phyloP scores from a whole-genome alignment of 2,329 filamentous ascomycete species.

The Chlorencoelia australis region DNA sequence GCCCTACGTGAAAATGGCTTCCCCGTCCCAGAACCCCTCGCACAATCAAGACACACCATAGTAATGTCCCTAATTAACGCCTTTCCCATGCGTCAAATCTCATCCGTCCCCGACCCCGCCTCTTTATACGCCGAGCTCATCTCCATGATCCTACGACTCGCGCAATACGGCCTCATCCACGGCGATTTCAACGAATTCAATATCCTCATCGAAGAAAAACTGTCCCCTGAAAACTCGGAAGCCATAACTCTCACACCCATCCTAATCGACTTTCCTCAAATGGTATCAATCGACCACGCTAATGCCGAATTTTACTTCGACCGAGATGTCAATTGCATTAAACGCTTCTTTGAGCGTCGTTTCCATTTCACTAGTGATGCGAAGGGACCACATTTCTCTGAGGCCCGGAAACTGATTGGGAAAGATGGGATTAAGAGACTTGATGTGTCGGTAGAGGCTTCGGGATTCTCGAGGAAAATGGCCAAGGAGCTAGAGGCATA shows the following conservation, averaged over 20 bases:
- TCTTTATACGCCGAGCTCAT: constrained; percentile 88
- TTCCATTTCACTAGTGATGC: constrained; percentile 81
- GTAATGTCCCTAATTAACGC: constrained; percentile 93
- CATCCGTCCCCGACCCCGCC: constrained; percentile 72
- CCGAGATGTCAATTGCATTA: constrained; percentile 89
- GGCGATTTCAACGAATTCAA: constrained; percentile 99
- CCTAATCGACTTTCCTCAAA: constrained; percentile 96
- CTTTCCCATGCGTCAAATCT: constrained; percentile 82
- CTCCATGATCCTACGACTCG: constrained; percentile 71
- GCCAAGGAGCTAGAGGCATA: constrained; percentile 86
- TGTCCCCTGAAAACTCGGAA: constrained; percentile 29
- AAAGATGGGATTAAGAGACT: constrained; percentile 58
- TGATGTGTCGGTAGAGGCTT: constrained; percentile 83
- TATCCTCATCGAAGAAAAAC: constrained; percentile 77
- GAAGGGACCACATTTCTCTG: constrained; percentile 74
- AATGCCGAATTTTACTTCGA: constrained; percentile 98
- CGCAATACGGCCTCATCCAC: constrained; percentile 82
- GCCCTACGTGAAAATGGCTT: constrained; percentile 77
- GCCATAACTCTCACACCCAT: constrained; percentile 59
- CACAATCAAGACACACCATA: constrained; percentile 88
- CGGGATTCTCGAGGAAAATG: constrained; percentile 95
- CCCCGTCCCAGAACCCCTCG: constrained; percentile 76
- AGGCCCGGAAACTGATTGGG: constrained; percentile 66
- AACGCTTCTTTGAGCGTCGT: constrained; percentile 80
- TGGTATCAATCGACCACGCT: constrained; percentile 86